A percentile compares a stretch with the other conserved stretches of the same genome.
Conservation (phyloP, 306 rosid species). For the Lathyrus aphaca region DNA sequence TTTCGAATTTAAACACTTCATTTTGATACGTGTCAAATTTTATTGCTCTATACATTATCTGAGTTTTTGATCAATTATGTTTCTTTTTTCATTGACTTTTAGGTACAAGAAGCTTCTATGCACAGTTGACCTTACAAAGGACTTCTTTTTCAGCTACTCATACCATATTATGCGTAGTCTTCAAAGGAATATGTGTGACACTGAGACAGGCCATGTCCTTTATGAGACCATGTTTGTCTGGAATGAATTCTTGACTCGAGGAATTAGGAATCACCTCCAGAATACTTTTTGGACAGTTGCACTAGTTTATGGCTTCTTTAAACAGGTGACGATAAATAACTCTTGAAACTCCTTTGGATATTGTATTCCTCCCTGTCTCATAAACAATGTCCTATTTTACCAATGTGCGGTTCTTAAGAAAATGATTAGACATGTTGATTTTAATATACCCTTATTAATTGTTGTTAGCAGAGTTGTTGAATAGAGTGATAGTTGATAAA, state of each 20-base stretch:
- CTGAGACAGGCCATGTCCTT: conserved; percentile 61
- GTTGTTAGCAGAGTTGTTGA: too few species aligned
- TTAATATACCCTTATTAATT: too few species aligned
- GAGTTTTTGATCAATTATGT: conserved; percentile 26
- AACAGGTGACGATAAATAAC: conserved; percentile 66
- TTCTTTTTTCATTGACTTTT: conserved; percentile 28
- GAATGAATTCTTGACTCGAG: conserved; percentile 95
- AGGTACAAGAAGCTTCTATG: conserved; percentile 99
- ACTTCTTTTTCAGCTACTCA: conserved; percentile 98
- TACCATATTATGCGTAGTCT: conserved; percentile 90
- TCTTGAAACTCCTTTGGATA: conserved; percentile 26
- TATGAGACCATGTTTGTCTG: conserved; percentile 96
- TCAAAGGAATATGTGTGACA: conserved; percentile 75
- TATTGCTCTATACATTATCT: conserved; percentile 20
- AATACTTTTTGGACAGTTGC: conserved; percentile 96
- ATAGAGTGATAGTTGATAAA: too few species aligned
- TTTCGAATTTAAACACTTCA: conserved; percentile 5
- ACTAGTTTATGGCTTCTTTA: conserved; percentile 89
- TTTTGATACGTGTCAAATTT: conserved; percentile 24
- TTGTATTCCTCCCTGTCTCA: background rate
- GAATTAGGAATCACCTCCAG: conserved; percentile 71
- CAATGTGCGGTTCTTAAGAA: too few species aligned
- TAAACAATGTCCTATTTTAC: too few species aligned
- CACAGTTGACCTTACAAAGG: conserved; percentile 94
- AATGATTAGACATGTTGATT: too few species aligned